These are phyloP conservation scores for Alloteropsis semialata DNA, from an alignment of 176 grass and related monocot species.

Conservation along the genomic window DNA sequence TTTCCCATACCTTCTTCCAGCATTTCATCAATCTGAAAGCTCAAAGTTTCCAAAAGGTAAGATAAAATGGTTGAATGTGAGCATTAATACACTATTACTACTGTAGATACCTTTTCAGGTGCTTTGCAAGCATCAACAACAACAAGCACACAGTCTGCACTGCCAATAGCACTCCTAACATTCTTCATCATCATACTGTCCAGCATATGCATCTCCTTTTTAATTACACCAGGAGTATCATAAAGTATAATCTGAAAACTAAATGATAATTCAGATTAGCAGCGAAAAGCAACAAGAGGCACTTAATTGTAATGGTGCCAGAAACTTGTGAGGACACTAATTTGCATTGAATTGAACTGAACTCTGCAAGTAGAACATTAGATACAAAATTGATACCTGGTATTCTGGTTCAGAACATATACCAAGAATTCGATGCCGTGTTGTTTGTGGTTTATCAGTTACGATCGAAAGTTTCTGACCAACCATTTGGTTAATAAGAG, in stretches of 20 bases:
- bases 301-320: neutral
- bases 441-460: slow-evolving; percentile 91
- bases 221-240: slow-evolving; percentile 89
- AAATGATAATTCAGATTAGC: slow-evolving; percentile 76
- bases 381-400: slow-evolving; percentile 67
- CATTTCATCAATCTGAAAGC: slow-evolving; percentile 75
- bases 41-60: neutral
- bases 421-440: slow-evolving; percentile 81
- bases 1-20: slow-evolving; percentile 70
- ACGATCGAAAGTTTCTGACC: slow-evolving; percentile 97
- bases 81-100: neutral
- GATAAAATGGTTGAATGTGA: slow-evolving; percentile 7
- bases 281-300: neutral
- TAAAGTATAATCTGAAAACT: slow-evolving; percentile 99
- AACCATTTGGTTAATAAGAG: slow-evolving; percentile 90
- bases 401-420: slow-evolving; percentile 89
- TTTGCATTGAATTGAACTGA: neutral
- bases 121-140: slow-evolving; percentile 80
- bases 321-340: neutral
- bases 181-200: slow-evolving; percentile 98
- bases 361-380: slow-evolving; percentile 12
- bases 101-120: slow-evolving; percentile 60
- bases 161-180: slow-evolving; percentile 65
- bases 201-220: slow-evolving; percentile 86
- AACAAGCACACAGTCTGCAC: slow-evolving; percentile 82